Percentiles rank a stretch among this genome's conserved stretches.
These are phyloP conservation scores for Bruguiera parviflora DNA, from an alignment of 345 rosid species.

Conservation along the genomic window DNA sequence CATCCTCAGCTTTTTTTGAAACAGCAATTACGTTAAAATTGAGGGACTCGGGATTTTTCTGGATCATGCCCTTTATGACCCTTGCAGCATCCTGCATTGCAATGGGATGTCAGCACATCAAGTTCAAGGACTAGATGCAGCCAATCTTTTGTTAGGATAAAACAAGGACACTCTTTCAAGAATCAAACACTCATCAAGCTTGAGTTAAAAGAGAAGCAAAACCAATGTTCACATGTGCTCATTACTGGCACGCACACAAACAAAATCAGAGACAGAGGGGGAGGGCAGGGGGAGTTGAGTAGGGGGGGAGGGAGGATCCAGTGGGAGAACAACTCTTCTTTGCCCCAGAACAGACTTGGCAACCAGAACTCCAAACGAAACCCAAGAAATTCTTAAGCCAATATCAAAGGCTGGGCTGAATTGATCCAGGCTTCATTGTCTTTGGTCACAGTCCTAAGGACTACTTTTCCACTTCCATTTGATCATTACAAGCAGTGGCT, in stretches of 20 bases:
- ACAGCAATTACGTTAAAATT: conserved; percentile 84
- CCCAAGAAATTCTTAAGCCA: too few species aligned
- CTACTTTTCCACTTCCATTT: too few species aligned
- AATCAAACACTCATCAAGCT: too few species aligned
- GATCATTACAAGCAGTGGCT: too few species aligned
- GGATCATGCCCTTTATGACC: conserved; percentile 66
- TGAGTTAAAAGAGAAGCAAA: background rate
- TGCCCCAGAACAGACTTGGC: too few species aligned
- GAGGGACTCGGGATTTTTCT: conserved; percentile 69
- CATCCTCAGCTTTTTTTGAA: conserved; percentile 24
- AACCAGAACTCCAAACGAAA: too few species aligned
- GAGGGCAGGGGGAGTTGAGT: background rate
- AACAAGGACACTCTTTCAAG: background rate
- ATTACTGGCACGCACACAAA: too few species aligned
- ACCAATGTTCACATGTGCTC: background rate
- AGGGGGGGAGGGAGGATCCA: too few species aligned
- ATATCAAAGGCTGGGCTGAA: too few species aligned
- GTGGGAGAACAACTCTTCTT: too few species aligned
- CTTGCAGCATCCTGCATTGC: conserved; percentile 66
- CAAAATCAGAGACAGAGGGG: background rate
- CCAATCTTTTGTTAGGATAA: background rate
- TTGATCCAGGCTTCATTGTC: too few species aligned
- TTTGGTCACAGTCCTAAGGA: too few species aligned
- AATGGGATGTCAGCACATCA: background rate
- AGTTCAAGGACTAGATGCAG: background rate